These are phyloP conservation scores for Capronia americana DNA, from an alignment of 2,329 filamentous ascomycete species.

Conservation along the genomic window DNA sequence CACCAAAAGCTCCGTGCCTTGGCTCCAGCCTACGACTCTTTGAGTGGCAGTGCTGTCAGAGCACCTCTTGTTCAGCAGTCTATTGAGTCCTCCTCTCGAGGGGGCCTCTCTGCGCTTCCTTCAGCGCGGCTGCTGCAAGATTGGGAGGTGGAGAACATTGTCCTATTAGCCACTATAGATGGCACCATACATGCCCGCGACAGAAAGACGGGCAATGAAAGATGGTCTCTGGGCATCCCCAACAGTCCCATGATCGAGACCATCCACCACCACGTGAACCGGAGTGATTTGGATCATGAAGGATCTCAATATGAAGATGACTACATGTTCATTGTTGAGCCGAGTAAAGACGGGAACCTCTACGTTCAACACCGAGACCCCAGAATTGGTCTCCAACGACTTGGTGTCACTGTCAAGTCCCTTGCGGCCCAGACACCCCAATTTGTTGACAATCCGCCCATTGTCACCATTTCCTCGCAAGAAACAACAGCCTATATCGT, in stretches of 20 bases:
- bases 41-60: constrained; percentile 74
- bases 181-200: constrained; percentile 92
- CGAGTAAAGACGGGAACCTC: constrained; percentile 81
- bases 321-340: constrained; percentile 94
- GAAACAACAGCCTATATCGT: constrained; percentile 88
- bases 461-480: constrained; percentile 91
- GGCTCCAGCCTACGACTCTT: constrained; percentile 78
- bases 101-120: constrained; percentile 78
- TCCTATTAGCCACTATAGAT: constrained; percentile 99
- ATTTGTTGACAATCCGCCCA: constrained; percentile 70
- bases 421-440: constrained; percentile 86
- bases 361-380: constrained; percentile 80
- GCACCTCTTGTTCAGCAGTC: constrained; percentile 81
- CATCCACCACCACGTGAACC: constrained; percentile 75
- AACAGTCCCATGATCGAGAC: constrained; percentile 91
- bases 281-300: constrained; percentile 64
- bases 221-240: constrained; percentile 80
- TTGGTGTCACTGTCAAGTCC: constrained; percentile 68
- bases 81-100: constrained; percentile 54
- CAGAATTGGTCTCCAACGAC: constrained; percentile 53
- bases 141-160: constrained; percentile 99
- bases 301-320: constrained; percentile 72
- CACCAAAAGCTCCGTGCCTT: constrained; percentile 64
- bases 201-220: constrained; percentile 80
- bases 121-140: constrained; percentile 97